phyloP scores from a whole-genome alignment of 192 early-diverging fungal genomes.

The Backusella westeae region DNA sequence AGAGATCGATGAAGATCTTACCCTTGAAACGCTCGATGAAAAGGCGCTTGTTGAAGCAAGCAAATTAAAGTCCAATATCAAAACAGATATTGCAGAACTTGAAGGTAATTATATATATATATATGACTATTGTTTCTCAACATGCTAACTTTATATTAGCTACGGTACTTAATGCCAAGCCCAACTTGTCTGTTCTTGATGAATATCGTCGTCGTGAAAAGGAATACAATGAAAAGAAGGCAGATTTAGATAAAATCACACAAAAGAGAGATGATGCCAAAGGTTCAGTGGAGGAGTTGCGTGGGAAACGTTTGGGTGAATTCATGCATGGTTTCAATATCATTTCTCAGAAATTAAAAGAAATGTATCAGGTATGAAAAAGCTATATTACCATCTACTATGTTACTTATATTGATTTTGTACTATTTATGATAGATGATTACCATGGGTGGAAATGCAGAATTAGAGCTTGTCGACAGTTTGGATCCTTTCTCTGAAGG shows the following conservation, averaged over 20 bases:
- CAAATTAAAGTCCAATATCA: constrained; percentile 49
- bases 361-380: constrained; percentile 90
- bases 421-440: constrained; percentile 67
- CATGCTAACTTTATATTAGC: constrained; percentile 18
- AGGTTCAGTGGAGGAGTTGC: constrained; percentile 68
- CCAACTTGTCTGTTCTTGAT: constrained; percentile 84
- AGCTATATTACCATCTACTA: not conserved
- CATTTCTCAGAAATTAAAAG: constrained; percentile 95
- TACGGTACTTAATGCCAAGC: constrained; percentile 50
- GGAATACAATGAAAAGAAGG: constrained; percentile 66
- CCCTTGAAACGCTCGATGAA: constrained; percentile 54
- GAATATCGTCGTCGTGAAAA: constrained; percentile 84
- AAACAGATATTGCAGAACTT: constrained; percentile 67
- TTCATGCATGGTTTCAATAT: constrained; percentile 95
- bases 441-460: constrained; percentile 96
- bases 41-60: constrained; percentile 68
- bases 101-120: constrained; percentile 55
- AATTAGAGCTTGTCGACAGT: constrained; percentile 94
- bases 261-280: constrained; percentile 72
- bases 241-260: constrained; percentile 77
- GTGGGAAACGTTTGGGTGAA: constrained; percentile 79
- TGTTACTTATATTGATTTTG: too few relatives aligned
- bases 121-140: not conserved
- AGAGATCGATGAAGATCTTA: constrained; percentile 40
- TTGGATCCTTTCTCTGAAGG: constrained; percentile 99